These are phyloP conservation scores for Wallacemonas sp. DNA, from an alignment of 208 protist species.

Conservation along the genomic window DNA sequence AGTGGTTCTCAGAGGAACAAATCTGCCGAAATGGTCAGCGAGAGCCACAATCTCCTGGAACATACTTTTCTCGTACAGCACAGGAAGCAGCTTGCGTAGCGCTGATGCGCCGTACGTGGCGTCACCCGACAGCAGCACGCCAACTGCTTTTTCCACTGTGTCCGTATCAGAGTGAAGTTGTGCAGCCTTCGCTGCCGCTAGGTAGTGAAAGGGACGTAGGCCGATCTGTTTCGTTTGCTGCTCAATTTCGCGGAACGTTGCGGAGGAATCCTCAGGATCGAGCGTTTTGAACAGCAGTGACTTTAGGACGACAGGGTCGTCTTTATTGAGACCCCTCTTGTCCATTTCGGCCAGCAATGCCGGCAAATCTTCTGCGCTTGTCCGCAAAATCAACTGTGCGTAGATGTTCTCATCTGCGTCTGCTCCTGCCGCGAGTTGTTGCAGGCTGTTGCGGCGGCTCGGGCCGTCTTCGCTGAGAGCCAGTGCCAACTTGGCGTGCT, in stretches of 20 bases:
- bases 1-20: constrained; percentile 31
- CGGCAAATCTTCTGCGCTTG: constrained; percentile 37
- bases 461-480: constrained; percentile 42
- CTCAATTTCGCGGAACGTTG: constrained; percentile 66
- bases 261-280: constrained; percentile 38
- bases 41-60: constrained; percentile 67
- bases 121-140: constrained; percentile 37
- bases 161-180: constrained; percentile 20
- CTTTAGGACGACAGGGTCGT: constrained; percentile 68
- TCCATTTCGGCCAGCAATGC: constrained; percentile 57
- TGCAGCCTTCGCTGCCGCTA: constrained; percentile 35
- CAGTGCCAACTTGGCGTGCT: constrained; percentile 52
- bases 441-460: constrained; percentile 38
- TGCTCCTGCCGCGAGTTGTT: constrained; percentile 48
- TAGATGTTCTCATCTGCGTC: constrained; percentile 80
- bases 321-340: constrained; percentile 60
- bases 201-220: constrained; percentile 47
- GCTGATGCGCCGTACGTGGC: constrained; percentile 13
- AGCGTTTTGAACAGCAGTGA: constrained; percentile 52
- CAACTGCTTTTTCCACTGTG: constrained; percentile 30
- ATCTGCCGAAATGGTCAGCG: constrained; percentile 37
- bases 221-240: constrained; percentile 52
- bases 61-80: constrained; percentile 64
- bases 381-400: constrained; percentile 64
- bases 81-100: constrained; percentile 53